Evolutionary conservation across 345 rosid species (phyloP).

Genomic region (Eucalyptus rudis): DNA sequence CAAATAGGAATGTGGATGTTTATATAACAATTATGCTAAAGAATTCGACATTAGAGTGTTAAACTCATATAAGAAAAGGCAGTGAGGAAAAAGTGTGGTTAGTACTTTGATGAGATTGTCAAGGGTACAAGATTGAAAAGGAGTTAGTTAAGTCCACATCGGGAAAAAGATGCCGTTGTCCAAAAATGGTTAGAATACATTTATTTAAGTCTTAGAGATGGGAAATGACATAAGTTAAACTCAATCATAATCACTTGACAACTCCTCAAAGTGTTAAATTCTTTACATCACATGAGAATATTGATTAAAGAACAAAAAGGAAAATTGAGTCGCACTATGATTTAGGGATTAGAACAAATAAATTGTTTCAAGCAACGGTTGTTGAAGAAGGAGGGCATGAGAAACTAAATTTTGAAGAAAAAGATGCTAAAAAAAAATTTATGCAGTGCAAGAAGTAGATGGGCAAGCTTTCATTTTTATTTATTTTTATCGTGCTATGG

Average conservation of each 20-base stretch:
- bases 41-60: not conserved
- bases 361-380: not conserved
- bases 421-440: no score
- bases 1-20: not conserved
- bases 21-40: not conserved
- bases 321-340: not conserved
- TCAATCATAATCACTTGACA: not conserved
- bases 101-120: not conserved
- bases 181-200: not conserved
- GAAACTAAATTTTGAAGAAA: not conserved
- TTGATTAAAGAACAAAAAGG: not conserved
- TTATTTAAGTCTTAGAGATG: not conserved
- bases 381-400: not conserved
- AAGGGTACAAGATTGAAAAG: not conserved
- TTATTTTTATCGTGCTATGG: not conserved
- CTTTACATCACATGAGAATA: not conserved
- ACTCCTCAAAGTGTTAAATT: not conserved
- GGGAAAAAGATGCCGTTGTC: not conserved
- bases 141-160: not conserved
- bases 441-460: not conserved
- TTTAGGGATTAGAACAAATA: no score
- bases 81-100: not conserved
- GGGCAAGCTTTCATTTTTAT: not conserved
- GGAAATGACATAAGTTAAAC: not conserved
- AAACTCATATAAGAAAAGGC: not conserved